phyloP scores from a whole-genome alignment of 139 green algal genomes.

The Picochlorum sp. region DNA sequence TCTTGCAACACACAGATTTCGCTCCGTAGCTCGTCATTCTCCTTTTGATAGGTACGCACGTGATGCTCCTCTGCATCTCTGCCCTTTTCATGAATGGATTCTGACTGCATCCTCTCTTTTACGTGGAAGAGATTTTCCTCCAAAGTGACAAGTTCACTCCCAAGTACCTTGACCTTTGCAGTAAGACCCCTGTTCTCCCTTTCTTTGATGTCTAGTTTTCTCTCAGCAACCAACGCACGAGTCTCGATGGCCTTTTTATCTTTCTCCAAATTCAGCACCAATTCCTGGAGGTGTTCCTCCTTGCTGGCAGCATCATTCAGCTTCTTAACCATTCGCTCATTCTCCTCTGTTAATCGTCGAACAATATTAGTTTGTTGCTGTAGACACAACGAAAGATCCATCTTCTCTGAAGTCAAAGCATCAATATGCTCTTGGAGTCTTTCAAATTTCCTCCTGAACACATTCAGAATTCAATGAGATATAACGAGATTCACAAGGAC shows the following conservation, averaged over 20 bases:
- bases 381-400: conserved; percentile 46
- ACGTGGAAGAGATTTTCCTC: neutral
- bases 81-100: no score
- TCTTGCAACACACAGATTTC: no score
- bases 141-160: neutral
- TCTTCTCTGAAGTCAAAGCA: conserved; percentile 65
- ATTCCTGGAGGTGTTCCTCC: conserved; percentile 12
- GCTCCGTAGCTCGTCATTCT: no score
- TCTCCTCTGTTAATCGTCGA: conserved; percentile 44
- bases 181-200: neutral
- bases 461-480: neutral
- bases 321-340: conserved; percentile 34
- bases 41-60: no score
- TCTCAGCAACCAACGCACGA: neutral
- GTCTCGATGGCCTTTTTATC: neutral
- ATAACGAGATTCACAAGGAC: neutral
- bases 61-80: no score
- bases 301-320: conserved; percentile 32
- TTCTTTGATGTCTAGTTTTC: neutral
- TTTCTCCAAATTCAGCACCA: neutral
- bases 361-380: conserved; percentile 38
- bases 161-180: neutral
- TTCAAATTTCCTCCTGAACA: conserved; percentile 22
- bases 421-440: conserved; percentile 67
- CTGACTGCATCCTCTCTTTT: neutral